phyloP scores from a whole-genome alignment of 148 eudicot genomes.

The Camellia granthamiana region DNA sequence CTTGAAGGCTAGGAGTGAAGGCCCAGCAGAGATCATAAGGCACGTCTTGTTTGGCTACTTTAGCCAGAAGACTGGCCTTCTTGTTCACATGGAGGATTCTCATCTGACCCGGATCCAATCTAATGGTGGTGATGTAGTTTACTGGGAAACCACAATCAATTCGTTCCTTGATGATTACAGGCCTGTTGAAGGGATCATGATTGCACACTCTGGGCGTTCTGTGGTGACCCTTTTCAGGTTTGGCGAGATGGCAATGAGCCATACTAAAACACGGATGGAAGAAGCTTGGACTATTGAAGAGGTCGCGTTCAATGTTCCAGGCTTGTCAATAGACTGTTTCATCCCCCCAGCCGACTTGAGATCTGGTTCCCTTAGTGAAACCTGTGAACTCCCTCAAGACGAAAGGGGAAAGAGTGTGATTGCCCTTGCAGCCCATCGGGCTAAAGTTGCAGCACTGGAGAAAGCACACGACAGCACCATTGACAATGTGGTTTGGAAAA shows the following conservation, averaged over 20 bases:
- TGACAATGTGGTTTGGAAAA: conserved; percentile 29
- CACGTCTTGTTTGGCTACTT: conserved; percentile 55
- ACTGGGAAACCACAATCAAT: conserved; percentile 56
- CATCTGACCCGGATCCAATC: conserved; percentile 57
- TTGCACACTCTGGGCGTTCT: conserved; percentile 53
- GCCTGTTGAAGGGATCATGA: conserved; percentile 57
- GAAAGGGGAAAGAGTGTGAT: conserved; percentile 31
- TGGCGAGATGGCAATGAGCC: conserved; percentile 57
- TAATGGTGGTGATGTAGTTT: conserved; percentile 46
- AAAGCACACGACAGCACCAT: conserved; percentile 12
- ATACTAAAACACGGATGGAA: conserved; percentile 55
- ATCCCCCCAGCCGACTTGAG: conserved; percentile 54
- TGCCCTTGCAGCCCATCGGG: conserved; percentile 26
- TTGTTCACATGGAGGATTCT: conserved; percentile 56
- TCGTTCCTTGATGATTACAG: conserved; percentile 50
- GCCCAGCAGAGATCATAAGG: conserved; percentile 60
- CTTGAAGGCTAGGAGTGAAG: conserved; percentile 52
- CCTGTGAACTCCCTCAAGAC: conserved; percentile 35
- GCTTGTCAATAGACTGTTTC: conserved; percentile 54
- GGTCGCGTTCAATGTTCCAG: conserved; percentile 58
- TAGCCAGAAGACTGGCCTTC: conserved; percentile 55
- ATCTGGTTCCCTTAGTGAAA: conserved; percentile 45
- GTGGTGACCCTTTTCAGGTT: conserved; percentile 57
- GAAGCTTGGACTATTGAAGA: conserved; percentile 63
- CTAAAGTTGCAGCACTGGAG: conserved; percentile 47